Evolutionary conservation across 768 basidiomycete genomes (phyloP).

Genomic region (Coprinopsis strossmayeri): DNA sequence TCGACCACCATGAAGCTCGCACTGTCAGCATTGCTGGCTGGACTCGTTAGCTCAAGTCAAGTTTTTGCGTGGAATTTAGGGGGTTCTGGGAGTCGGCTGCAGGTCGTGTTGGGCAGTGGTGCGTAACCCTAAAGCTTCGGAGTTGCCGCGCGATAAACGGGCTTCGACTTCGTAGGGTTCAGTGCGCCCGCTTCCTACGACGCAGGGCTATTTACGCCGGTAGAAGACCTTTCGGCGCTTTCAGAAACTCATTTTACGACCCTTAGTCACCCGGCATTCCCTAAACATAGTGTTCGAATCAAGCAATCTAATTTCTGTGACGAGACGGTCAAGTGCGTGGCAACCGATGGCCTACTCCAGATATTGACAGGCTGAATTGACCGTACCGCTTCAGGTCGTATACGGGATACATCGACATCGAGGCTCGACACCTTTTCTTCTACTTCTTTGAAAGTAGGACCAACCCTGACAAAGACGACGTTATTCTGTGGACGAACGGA

Average conservation of each 20-base stretch:
- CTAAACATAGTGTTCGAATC: slow-evolving; percentile 44
- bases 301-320: slow-evolving; percentile 58
- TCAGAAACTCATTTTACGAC: slow-evolving; percentile 12
- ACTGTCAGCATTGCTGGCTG: too few species aligned
- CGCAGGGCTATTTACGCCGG: slow-evolving; percentile 10
- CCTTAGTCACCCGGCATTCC: slow-evolving; percentile 42
- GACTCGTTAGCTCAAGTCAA: too few species aligned
- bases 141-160: too few species aligned
- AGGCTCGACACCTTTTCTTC: slow-evolving; percentile 62
- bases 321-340: slow-evolving; percentile 49
- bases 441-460: slow-evolving; percentile 73
- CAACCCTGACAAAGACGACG: slow-evolving; percentile 54
- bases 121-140: too few species aligned
- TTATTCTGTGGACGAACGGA: slow-evolving; percentile 19
- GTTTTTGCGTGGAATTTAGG: too few species aligned
- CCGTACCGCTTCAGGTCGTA: slow-evolving; percentile 34
- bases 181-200: too few species aligned
- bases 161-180: too few species aligned
- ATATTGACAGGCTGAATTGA: not conserved
- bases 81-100: too few species aligned
- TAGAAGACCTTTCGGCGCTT: slow-evolving; percentile 7
- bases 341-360: not conserved
- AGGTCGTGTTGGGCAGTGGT: too few species aligned
- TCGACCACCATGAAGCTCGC: too few species aligned
- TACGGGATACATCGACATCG: slow-evolving; percentile 63